phyloP scores from a whole-genome alignment of 2,329 filamentous ascomycete species.

The Cordyceps cicadae region DNA sequence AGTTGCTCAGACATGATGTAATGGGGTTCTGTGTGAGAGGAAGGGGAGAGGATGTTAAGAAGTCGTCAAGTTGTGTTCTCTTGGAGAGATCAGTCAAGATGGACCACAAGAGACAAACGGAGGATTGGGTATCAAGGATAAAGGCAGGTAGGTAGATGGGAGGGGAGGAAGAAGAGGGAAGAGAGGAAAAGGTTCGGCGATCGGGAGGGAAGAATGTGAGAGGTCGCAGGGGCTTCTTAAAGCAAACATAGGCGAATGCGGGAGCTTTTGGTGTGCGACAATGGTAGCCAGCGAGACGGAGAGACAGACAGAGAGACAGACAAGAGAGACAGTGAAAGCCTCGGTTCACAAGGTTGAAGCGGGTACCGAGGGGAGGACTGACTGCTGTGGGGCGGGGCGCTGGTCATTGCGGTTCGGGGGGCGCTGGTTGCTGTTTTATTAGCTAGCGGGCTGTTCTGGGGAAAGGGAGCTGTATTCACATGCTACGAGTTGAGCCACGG shows the following conservation, averaged over 20 bases:
- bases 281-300: neutral
- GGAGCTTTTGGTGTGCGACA: neutral
- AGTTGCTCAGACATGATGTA: slow-evolving; percentile 56
- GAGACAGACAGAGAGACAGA: too few species aligned
- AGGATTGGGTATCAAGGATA: slow-evolving; percentile 6
- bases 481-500: neutral
- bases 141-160: neutral
- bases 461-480: neutral
- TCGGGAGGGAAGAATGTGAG: neutral
- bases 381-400: slow-evolving; percentile 3
- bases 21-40: slow-evolving; percentile 16
- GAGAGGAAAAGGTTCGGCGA: neutral
- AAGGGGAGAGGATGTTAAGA: neutral
- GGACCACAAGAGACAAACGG: slow-evolving; percentile 3
- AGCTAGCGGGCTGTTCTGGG: too few species aligned
- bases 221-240: slow-evolving; percentile 9
- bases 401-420: slow-evolving; percentile 1
- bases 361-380: slow-evolving; percentile 6
- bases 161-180: neutral
- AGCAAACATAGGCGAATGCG: neutral
- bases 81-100: neutral
- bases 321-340: neutral
- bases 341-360: neutral
- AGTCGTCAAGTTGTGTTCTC: neutral
- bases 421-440: neutral